phyloP scores from a whole-genome alignment of 2,329 filamentous ascomycete species.

The Epichloe gansuensis region DNA sequence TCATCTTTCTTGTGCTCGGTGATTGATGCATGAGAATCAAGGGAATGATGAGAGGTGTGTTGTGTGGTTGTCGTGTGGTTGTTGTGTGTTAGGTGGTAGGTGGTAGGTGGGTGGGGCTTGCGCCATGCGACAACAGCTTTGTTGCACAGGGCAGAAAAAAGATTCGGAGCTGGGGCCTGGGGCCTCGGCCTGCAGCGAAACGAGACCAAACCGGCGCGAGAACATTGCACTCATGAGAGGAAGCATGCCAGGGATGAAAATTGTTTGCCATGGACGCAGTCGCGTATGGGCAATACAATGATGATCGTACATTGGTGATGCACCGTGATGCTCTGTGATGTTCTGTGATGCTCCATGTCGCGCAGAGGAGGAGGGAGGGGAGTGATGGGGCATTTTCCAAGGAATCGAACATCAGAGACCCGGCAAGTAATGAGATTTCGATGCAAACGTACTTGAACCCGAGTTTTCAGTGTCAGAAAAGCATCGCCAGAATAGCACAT shows the following conservation, averaged over 20 bases:
- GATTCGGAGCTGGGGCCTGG: neutral
- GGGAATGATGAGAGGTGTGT: neutral
- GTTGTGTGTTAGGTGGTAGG: no score
- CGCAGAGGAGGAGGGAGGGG: neutral
- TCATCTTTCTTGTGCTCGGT: neutral
- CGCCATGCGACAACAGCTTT: neutral
- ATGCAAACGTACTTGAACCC: conserved; percentile 62
- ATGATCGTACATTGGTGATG: neutral
- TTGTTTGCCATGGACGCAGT: neutral
- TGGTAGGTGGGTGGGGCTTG: neutral
- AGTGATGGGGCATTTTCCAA: conserved; percentile 10
- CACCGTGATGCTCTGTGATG: no score
- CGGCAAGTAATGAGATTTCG: conserved; percentile 8
- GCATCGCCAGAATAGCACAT: conserved; percentile 97
- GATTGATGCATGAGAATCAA: neutral
- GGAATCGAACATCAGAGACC: conserved; percentile 5
- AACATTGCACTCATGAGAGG: neutral
- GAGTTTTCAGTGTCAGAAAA: conserved; percentile 85
- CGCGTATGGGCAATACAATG: neutral
- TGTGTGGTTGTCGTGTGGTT: no score
- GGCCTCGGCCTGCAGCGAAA: neutral
- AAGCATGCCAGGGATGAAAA: neutral
- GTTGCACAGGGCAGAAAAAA: neutral
- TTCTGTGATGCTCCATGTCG: neutral
- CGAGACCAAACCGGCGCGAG: neutral